Evolutionary conservation across 805 yeast species (phyloP).

Genomic region (Lachancea mirantina): DNA sequence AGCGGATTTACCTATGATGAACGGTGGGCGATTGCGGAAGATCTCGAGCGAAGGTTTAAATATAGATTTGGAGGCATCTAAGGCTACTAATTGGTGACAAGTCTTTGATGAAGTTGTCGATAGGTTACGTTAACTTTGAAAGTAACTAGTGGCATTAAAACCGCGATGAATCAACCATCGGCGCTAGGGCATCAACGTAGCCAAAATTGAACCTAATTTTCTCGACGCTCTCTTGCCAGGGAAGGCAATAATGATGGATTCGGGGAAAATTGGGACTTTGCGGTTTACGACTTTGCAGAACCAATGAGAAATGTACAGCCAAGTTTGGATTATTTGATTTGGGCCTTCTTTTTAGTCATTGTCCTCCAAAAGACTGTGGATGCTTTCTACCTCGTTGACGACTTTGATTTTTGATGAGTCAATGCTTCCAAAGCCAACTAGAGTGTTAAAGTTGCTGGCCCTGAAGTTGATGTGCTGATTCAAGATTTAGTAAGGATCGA

Average conservation of each 20-base stretch:
- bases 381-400: constrained; percentile 33
- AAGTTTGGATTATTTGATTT: constrained; percentile 41
- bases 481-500: constrained; percentile 36
- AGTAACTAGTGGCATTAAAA: constrained; percentile 36
- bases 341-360: constrained; percentile 36
- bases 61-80: constrained; percentile 33
- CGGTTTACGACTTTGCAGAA: constrained; percentile 42
- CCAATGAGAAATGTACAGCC: constrained; percentile 36
- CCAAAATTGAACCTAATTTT: constrained; percentile 39
- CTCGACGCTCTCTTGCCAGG: constrained; percentile 37
- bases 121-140: constrained; percentile 45
- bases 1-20: constrained; percentile 31
- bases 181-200: constrained; percentile 29
- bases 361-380: constrained; percentile 36
- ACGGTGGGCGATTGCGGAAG: constrained; percentile 32
- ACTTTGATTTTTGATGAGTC: constrained; percentile 5
- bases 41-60: constrained; percentile 29
- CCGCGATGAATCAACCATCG: constrained; percentile 9
- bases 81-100: constrained; percentile 50
- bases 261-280: constrained; percentile 22
- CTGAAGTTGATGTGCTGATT: constrained; percentile 18
- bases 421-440: constrained; percentile 13
- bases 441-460: constrained; percentile 12
- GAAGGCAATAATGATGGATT: constrained; percentile 11
- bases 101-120: constrained; percentile 40